Base-by-base conservation (phyloP, 768 basidiomycete species). In the Favolaschia claudopus region DNA sequence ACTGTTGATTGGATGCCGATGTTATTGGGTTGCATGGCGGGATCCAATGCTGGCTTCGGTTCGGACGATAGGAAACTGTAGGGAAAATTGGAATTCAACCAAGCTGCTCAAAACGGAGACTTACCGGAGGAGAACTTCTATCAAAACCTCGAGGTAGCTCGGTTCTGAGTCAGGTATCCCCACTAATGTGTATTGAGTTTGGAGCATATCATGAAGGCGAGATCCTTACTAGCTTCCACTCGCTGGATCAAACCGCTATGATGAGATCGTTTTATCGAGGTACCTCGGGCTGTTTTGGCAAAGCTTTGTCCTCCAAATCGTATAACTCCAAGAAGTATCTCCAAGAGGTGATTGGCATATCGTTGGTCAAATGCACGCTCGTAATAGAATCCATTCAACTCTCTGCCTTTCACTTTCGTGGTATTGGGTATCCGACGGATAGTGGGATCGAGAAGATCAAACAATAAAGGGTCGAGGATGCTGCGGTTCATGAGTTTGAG, bases 261-360 rank as follows among this genome's bases (percentile, higher is more conserved):
- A 34, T 85, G 78, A 4, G 92, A 88, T 29, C 88, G 85, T 60
- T 82, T 85, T 50, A 95, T 76, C 12, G 77, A 75, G 1, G 87
- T 86, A 13, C 80, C 80, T 50, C 89, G 83, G 0, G 92, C 88
- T 2, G 89, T 83, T 66, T 91, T 91, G 42, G 86, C 81, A 69
- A 97, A 91, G 0, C 92, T 93, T 72, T 93, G 92, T 3, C 95
- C 95, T 1, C 96, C 96, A 68, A 95, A 96, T 32, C 88, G 85
- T 50, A 92, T 84, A 12, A 97, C 79, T 0, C 88, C 87, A 12
- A 93, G 77, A 2, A 98, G 74, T 17, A 85, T 86, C 58, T 95
- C 93, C 40, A 98, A 73, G 9, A 94, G 74, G 72, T 97, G 87
- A 45, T 84, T 82, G 17, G 85, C 77, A 55, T 89, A 85, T 10